Evolutionary conservation across 1,284 basidiomycete genomes (phyloP).

Genomic region (Trametes polyzona): DNA sequence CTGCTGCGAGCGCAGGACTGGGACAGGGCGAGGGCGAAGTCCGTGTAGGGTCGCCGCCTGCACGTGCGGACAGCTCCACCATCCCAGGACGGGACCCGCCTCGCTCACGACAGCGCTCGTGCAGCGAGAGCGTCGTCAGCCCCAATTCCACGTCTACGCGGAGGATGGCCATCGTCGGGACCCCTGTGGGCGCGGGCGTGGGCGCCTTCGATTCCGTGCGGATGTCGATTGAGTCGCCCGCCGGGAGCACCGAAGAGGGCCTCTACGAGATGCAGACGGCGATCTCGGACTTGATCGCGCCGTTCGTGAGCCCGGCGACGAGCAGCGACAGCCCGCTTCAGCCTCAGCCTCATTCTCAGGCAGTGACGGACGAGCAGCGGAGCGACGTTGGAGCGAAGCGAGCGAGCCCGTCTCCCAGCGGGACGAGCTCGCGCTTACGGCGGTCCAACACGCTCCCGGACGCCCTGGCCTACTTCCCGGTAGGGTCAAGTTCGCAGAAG

Average conservation of each 20-base stretch:
- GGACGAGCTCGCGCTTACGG: constrained; percentile 12
- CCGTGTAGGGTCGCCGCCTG: constrained; percentile 7
- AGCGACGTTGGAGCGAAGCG: no score
- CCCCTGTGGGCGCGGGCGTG: constrained; percentile 8
- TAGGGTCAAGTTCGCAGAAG: constrained; percentile 3
- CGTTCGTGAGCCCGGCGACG: constrained; percentile 15
- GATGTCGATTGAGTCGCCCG: constrained; percentile 27
- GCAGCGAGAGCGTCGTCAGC: constrained; percentile 13
- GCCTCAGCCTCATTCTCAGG: no score
- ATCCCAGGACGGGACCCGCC: constrained; percentile 4
- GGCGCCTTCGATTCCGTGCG: background rate
- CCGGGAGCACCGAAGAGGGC: constrained; percentile 37
- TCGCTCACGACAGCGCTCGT: constrained; percentile 12
- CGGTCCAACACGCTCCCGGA: constrained; percentile 34
- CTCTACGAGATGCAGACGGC: constrained; percentile 34
- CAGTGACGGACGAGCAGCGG: background rate
- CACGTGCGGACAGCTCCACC: constrained; percentile 19
- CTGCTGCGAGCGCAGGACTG: constrained; percentile 28
- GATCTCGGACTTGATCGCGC: constrained; percentile 35
- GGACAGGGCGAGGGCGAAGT: constrained; percentile 10
- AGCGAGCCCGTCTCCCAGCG: background rate
- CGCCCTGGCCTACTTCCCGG: background rate
- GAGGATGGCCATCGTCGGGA: background rate
- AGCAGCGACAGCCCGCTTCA: no score
- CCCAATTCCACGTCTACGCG: background rate